phyloP scores from a whole-genome alignment of 2,329 filamentous ascomycete species.

The Epichloe bromicola region DNA sequence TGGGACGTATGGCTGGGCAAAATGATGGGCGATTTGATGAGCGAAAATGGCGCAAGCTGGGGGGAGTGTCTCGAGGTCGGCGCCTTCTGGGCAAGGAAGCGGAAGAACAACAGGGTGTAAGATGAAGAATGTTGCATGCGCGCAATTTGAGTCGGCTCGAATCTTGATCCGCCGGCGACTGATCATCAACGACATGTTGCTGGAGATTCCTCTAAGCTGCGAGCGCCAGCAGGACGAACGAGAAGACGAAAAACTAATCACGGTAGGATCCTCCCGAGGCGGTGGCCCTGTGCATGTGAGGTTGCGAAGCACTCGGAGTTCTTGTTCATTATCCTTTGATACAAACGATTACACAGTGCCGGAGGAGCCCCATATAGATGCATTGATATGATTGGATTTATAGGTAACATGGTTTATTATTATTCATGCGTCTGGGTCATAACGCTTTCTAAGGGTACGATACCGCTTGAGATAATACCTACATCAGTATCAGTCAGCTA shows the following conservation, averaged over 20 bases:
- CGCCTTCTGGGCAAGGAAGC: slow-evolving; percentile 81
- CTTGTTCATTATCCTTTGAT: neutral
- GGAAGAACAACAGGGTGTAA: neutral
- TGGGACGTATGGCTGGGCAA: slow-evolving; percentile 84
- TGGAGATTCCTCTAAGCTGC: neutral
- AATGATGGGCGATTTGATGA: slow-evolving; percentile 74
- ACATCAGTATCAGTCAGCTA: slow-evolving; percentile 6
- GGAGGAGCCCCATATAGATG: neutral
- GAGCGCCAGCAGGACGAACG: neutral
- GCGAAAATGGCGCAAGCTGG: slow-evolving; percentile 63
- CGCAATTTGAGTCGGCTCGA: neutral
- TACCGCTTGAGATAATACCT: slow-evolving; percentile 92
- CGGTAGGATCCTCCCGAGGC: neutral
- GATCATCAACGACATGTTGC: neutral
- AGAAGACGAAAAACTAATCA: neutral
- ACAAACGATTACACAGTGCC: neutral
- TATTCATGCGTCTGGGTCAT: slow-evolving; percentile 35
- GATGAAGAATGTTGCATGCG: neutral
- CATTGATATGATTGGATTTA: neutral
- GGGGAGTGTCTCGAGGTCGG: slow-evolving; percentile 80
- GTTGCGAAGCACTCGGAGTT: neutral
- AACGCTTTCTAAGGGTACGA: slow-evolving; percentile 70
- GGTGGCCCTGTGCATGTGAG: slow-evolving; percentile 5
- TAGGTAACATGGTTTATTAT: neutral
- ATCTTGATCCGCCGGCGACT: neutral